Base-by-base conservation (phyloP, 441 rosid genomes). In the Monsonia emarginata region DNA sequence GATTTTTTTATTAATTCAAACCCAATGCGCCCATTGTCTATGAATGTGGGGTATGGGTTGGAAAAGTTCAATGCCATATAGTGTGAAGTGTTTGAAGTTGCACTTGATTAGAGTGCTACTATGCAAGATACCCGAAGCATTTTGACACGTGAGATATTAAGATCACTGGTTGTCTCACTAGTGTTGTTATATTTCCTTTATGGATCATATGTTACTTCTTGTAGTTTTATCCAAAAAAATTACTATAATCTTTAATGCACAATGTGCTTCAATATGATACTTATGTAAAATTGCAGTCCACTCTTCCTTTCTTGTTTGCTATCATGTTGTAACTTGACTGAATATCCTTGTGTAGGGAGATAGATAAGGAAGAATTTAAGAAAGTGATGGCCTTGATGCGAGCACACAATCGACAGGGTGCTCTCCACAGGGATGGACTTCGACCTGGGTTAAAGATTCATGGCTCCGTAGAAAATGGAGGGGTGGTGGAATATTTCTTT, bases 301-400 rank as follows among this genome's bases (percentile, higher is more conserved):
- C 1, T 8, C 42, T n/a, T n/a, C 42, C 1, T 36, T 36, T 36
- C 42, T 36, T 36, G 42, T 36, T 36, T 36, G 42, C 10, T 8
- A 36, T 36, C 42, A 36, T 36, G 42, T 36, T 8, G 42, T 44
- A 44, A n/a, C 52, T 2, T 44, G 52, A 44, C 4, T 44, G 3
- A 14, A n/a, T 44, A 14, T 19, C 30, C 38, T 19, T 61, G 31
- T 68, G 16, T 74, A 94, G 98, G 81, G 95, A 90, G 82, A 89
- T 94, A 66, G 85, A 78, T 56, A 86, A 70, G 74, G 82, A 79
- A 66, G 97, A 90, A 84, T 87, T 91, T 73, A 91, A 89, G 87
- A 86, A 83, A 68, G 96, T 91, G 75, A 89, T 87, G 95, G 80
- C 80, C 50, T 81, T 90, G 79, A 92, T 92, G 97, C 83, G 98